Conservation (phyloP, 108 stramenopile genomes). For the Pseudonitzschia pungens region DNA sequence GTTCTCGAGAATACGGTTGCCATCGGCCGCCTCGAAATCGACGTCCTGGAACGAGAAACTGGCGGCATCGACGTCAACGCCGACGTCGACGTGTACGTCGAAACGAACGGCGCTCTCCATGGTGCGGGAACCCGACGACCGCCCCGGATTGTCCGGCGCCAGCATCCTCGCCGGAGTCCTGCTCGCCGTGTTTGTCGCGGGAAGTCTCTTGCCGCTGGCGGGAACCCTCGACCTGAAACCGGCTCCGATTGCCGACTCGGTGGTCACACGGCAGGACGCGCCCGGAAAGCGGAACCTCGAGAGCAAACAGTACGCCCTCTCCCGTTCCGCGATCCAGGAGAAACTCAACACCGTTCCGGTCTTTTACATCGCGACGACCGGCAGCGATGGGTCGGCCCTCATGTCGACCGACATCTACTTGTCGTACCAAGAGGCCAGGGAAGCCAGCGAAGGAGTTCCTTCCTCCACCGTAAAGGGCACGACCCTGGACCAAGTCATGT, state of each 20-base stretch:
- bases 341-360: slow-evolving; percentile 53
- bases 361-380: slow-evolving; percentile 32
- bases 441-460: slow-evolving; percentile 11
- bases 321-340: slow-evolving; percentile 44
- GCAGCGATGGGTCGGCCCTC: not conserved
- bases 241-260: slow-evolving; percentile 43
- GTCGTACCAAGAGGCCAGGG: slow-evolving; percentile 43
- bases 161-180: slow-evolving; percentile 20
- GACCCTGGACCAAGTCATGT: slow-evolving; percentile 57
- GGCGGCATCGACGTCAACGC: not conserved
- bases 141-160: not conserved
- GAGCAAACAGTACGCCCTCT: slow-evolving; percentile 40
- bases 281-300: slow-evolving; percentile 28
- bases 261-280: slow-evolving; percentile 52
- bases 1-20: not conserved
- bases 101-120: slow-evolving; percentile 8
- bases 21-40: not conserved
- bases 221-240: slow-evolving; percentile 23
- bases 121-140: slow-evolving; percentile 6
- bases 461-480: slow-evolving; percentile 41
- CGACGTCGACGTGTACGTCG: not conserved
- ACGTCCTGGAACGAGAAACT: not conserved
- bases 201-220: not conserved
- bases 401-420: slow-evolving; percentile 46
- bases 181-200: slow-evolving; percentile 25